Evolutionary conservation across 2,329 filamentous ascomycete species (phyloP), one percentile per base, ranked within the genome.

Genomic region (Colletotrichum higginsianum): DNA sequence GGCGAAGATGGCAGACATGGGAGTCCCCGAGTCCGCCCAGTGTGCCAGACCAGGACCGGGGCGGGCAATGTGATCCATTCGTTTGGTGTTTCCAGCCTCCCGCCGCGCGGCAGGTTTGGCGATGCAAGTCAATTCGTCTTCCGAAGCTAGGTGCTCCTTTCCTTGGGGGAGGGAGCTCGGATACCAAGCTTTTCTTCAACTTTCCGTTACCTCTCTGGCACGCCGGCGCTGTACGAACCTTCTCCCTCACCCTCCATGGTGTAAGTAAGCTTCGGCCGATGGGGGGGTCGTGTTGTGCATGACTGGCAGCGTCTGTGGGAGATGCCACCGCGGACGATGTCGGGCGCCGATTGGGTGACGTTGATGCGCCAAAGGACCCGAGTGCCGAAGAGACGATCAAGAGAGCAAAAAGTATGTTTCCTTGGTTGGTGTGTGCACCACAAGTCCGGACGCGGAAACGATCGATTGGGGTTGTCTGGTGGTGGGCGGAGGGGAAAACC

Each of bases 221-320:
- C 15, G 56, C 35, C 64, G 53, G 57, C 40, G 60, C 52, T 64
- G 58, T 63, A 58, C 47, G 30, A 71, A 68, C 58, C 50, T 55
- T 58, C 23, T 58, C 53, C 49, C 44, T 57, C 46, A 21, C 23
- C 46, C 16, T 26, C 47, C 26, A 58, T 63, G 65, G 58, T 55
- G 68, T 58, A 71, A 57, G 68, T 58, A 68, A 68, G 58, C 68
- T 71, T 71, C 58, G 68, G 65, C 65, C 65, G 65, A 71, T 71
- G 64, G 60, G 46, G 46, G 52, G 47, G 53, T 44, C 58, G 65
- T 68, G 68, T 63, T 71, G 30, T 71, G 68, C 68, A 71, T 71
- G 65, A 68, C 65, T 68, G 68, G 65, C 56, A 35, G 40, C 68
- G 57, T 68, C 58, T 71, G 68, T 71, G 65, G 53, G 58, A 40